Percentiles rank a stretch among this genome's conserved stretches.
These are phyloP conservation scores for Volvariella volvacea DNA, from an alignment of 1,284 basidiomycete species.

Conservation along the genomic window DNA sequence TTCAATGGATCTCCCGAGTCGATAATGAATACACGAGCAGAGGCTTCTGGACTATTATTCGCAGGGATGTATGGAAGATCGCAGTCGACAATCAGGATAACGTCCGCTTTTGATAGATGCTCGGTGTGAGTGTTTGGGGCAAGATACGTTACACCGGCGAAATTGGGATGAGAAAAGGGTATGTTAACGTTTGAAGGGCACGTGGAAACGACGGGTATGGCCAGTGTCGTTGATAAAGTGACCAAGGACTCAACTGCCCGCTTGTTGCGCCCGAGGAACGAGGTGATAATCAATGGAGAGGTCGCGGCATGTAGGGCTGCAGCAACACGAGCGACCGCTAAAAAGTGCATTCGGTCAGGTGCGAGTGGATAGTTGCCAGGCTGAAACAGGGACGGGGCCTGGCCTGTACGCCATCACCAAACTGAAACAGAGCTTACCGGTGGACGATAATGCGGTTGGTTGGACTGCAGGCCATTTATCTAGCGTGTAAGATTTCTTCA, in stretches of 20 bases:
- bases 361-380: background rate
- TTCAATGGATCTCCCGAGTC: slow-evolving; percentile 61
- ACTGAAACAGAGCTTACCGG: slow-evolving; percentile 32
- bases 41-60: slow-evolving; percentile 32
- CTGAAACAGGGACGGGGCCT: background rate
- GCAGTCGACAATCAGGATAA: slow-evolving; percentile 55
- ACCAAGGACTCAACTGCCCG: slow-evolving; percentile 40
- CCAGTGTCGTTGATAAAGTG: slow-evolving; percentile 41
- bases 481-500: slow-evolving; percentile 22
- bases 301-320: slow-evolving; percentile 41
- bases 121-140: slow-evolving; percentile 33
- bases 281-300: slow-evolving; percentile 59
- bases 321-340: slow-evolving; percentile 39
- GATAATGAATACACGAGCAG: slow-evolving; percentile 50
- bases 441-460: slow-evolving; percentile 39
- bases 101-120: slow-evolving; percentile 48
- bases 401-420: background rate
- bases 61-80: slow-evolving; percentile 64
- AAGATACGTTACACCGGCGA: slow-evolving; percentile 43
- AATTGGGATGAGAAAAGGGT: slow-evolving; percentile 51
- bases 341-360: slow-evolving; percentile 3
- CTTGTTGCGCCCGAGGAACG: slow-evolving; percentile 52
- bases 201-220: slow-evolving; percentile 47
- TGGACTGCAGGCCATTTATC: slow-evolving; percentile 45
- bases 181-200: slow-evolving; percentile 49